Evolutionary conservation across 768 basidiomycete species (phyloP).

Genomic region (Suillus discolor): DNA sequence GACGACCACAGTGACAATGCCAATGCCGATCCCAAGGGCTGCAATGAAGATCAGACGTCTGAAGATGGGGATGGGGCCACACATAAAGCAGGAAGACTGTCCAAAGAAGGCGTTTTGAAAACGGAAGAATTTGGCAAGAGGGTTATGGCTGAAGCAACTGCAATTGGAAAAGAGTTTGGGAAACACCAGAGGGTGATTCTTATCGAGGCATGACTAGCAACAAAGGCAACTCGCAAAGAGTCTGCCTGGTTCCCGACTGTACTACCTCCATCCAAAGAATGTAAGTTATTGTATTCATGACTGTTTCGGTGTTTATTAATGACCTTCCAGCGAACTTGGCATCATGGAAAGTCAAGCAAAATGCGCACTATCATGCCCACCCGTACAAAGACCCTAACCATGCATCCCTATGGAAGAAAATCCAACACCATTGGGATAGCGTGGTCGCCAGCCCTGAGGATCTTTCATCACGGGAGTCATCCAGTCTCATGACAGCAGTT

Average conservation of each 20-base stretch:
- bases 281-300: neutral
- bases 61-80: neutral
- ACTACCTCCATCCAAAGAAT: neutral
- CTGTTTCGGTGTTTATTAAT: neutral
- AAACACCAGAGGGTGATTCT: slow-evolving; percentile 2
- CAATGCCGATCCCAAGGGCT: neutral
- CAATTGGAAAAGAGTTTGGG: slow-evolving; percentile 6
- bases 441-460: neutral
- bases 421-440: neutral
- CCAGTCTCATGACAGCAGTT: slow-evolving; percentile 1
- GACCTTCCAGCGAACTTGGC: neutral
- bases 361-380: neutral
- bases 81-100: slow-evolving; percentile 1
- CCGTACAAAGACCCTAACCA: neutral
- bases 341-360: neutral
- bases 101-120: neutral
- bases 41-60: neutral
- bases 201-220: slow-evolving; percentile 1
- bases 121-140: neutral
- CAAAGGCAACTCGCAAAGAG: slow-evolving; percentile 6
- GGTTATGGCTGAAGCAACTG: neutral
- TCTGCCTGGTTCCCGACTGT: slow-evolving; percentile 1
- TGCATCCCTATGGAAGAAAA: neutral
- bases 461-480: neutral
- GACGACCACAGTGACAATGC: neutral